A percentile compares a stretch with the other conserved stretches of the same genome.
Evolutionary conservation across 352 stramenopile genomes (phyloP).

Genomic region (Blastocystis sp.): DNA sequence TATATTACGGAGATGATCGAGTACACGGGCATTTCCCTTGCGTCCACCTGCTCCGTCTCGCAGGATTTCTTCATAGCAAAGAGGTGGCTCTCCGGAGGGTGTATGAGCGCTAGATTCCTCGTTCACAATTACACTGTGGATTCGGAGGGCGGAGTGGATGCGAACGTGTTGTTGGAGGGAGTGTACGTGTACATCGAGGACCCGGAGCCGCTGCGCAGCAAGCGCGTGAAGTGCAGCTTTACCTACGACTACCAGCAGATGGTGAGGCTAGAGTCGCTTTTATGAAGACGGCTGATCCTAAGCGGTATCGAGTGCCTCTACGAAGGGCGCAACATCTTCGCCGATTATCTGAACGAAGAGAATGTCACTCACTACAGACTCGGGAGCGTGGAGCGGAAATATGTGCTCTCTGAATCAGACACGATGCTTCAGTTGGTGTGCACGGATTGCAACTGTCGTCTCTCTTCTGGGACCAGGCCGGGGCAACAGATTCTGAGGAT

Average conservation of each 20-base stretch:
- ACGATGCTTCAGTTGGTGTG: background rate
- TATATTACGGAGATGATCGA: slow-evolving; percentile 3
- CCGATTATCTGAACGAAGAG: background rate
- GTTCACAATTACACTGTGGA: slow-evolving; percentile 1
- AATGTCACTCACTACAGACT: background rate
- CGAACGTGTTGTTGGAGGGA: background rate
- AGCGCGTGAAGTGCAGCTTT: background rate
- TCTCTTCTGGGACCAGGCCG: background rate
- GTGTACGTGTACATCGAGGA: background rate
- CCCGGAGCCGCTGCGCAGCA: background rate
- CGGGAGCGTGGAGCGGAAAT: background rate
- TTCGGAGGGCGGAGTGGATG: background rate
- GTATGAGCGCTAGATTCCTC: background rate
- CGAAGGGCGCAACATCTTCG: background rate
- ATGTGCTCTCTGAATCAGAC: background rate
- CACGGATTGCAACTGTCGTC: slow-evolving; percentile 5
- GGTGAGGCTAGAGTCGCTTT: background rate
- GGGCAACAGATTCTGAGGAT: background rate
- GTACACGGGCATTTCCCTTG: background rate
- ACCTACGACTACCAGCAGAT: background rate
- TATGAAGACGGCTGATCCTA: background rate
- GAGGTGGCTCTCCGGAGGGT: background rate
- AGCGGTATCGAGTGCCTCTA: slow-evolving; percentile 9
- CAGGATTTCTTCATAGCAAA: slow-evolving; percentile 38
- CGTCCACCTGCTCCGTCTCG: background rate